Conservation (phyloP, 495 filamentous ascomycete genomes). For the Hypoxylon rickii region DNA sequence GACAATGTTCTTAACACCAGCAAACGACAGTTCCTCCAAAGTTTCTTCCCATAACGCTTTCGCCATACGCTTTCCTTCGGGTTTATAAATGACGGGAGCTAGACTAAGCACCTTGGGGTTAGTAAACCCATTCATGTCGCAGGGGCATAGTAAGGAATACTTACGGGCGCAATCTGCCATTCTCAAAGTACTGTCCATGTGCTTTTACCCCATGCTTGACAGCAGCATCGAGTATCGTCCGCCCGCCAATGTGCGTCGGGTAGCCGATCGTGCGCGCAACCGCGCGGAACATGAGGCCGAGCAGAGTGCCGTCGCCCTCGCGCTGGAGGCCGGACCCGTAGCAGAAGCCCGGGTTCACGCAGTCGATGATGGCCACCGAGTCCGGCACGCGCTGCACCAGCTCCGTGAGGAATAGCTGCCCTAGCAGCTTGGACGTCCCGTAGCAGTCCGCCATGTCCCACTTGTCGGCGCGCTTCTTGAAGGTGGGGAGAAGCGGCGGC, state of each 20-base stretch:
- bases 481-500: conserved; percentile 40
- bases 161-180: conserved; percentile 42
- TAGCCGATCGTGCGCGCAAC: conserved; percentile 32
- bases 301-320: conserved; percentile 38
- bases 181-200: conserved; percentile 43
- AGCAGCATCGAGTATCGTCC: conserved; percentile 39
- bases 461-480: conserved; percentile 38
- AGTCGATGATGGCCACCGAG: conserved; percentile 18
- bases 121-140: neutral
- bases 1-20: conserved; percentile 36
- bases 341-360: conserved; percentile 24
- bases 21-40: conserved; percentile 43
- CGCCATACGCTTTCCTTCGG: conserved; percentile 37
- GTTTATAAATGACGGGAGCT: conserved; percentile 34
- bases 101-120: conserved; percentile 17
- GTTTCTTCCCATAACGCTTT: conserved; percentile 45
- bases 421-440: conserved; percentile 45
- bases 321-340: conserved; percentile 32
- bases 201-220: conserved; percentile 40
- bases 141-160: neutral
- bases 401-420: conserved; percentile 45
- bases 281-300: conserved; percentile 10
- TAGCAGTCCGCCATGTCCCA: conserved; percentile 31
- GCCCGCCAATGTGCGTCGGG: conserved; percentile 34
- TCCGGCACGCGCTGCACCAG: conserved; percentile 34